Evolutionary conservation across 495 filamentous ascomycete species (phyloP), one percentile per base, ranked within the genome.

Genomic region (Geopyxis carbonaria): DNA sequence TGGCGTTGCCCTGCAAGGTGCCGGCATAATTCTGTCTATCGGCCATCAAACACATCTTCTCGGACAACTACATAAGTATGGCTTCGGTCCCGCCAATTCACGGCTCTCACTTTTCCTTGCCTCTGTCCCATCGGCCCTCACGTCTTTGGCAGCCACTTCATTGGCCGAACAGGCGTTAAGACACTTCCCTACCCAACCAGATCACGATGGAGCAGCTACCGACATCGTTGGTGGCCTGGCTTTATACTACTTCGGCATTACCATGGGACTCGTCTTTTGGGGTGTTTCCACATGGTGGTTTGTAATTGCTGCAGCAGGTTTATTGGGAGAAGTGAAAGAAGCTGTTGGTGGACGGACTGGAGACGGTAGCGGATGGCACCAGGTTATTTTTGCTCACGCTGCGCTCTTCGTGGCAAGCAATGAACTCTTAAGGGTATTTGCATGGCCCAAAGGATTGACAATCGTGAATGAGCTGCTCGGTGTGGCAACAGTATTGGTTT

Each of bases 211-310:
- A 2, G 41, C 42, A 8, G 27, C 40, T 10, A 14, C 42, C 8
- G 50, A 43, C 15, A 38, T 49, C 7, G 42, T 49, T 6, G 50
- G 45, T 7, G 50, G 45, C 1, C 31, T 53, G 16, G 27, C 45
- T 2, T 24, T 54, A 14, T 53, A 49, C 22, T 53, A 53, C 27
- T 44, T 53, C 13, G 42, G 45, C 0, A 18, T 54, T 10, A 28
- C 40, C 0, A 15, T 40, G 15, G 24, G 43, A 0, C 31, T 54
- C n/a, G 47, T 49, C 30, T 53, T 53, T 14, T 54, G 51, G 51
- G 51, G 51, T 2, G 23, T 54, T 4, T 31, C 51, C 20, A 10
- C 48, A 3, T 54, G 51, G 51, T 42, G 53, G 38, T 54, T 54
- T 18, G 9, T 43, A 5, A 27, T 54, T 15, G 48, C 51, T 2